A percentile compares a stretch with the other conserved stretches of the same genome.
Evolutionary conservation across 768 basidiomycete species (phyloP).

Genomic region (Boletus patriciae): DNA sequence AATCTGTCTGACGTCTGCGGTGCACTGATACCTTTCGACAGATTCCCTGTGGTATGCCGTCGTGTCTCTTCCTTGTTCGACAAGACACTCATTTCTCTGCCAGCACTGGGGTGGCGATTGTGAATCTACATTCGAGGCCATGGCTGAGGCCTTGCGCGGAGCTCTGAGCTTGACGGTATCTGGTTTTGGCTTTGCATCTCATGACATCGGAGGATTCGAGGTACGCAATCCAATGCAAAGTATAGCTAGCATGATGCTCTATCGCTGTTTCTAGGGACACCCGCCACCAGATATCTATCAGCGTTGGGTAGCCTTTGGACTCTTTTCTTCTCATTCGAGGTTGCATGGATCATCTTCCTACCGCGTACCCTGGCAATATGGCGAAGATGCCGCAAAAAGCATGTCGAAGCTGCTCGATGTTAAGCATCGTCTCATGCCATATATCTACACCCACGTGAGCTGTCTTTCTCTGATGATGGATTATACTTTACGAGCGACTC

Average conservation of each 20-base stretch:
- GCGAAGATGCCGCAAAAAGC: constrained; percentile 63
- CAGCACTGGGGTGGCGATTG: constrained; percentile 76
- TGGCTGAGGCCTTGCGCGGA: constrained; percentile 73
- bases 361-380: constrained; percentile 76
- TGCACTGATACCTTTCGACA: constrained; percentile 4
- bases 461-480: not conserved
- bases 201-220: constrained; percentile 80
- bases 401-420: constrained; percentile 62
- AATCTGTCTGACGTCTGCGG: not conserved
- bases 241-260: not conserved
- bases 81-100: constrained; percentile 24
- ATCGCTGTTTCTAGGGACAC: constrained; percentile 44
- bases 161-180: constrained; percentile 63
- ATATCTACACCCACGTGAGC: constrained; percentile 57
- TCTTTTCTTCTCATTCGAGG: constrained; percentile 75
- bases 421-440: constrained; percentile 75
- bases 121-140: constrained; percentile 74
- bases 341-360: constrained; percentile 74
- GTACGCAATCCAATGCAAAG: constrained; percentile 27
- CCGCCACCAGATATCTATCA: constrained; percentile 69
- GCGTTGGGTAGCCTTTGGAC: constrained; percentile 74
- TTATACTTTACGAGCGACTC: not conserved
- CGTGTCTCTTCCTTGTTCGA: not conserved
- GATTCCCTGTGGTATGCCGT: constrained; percentile 18
- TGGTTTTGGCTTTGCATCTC: constrained; percentile 70